Conservation (phyloP, 108 stramenopile genomes). For the Skeletonema costatum region DNA sequence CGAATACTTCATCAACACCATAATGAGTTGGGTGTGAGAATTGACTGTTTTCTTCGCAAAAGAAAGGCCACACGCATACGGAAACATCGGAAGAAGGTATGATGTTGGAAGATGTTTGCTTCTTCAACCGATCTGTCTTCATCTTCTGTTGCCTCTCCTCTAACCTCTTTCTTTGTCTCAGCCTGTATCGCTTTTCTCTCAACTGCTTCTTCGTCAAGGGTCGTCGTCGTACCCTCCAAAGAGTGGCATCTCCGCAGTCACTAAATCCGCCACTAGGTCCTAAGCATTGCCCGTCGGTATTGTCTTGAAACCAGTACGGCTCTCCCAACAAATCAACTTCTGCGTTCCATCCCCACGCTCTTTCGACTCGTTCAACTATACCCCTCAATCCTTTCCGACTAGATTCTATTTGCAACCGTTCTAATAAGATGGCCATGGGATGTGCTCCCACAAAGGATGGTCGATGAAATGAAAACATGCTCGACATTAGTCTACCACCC, state of each 20-base stretch:
- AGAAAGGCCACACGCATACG: slow-evolving; percentile 47
- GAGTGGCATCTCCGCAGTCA: slow-evolving; percentile 83
- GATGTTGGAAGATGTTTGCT: background rate
- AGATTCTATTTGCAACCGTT: slow-evolving; percentile 47
- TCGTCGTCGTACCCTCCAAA: slow-evolving; percentile 59
- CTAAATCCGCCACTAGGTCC: slow-evolving; percentile 67
- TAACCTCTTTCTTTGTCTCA: slow-evolving; percentile 6
- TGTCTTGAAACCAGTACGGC: slow-evolving; percentile 78
- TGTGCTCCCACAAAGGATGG: slow-evolving; percentile 58
- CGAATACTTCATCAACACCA: slow-evolving; percentile 15
- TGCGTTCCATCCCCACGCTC: slow-evolving; percentile 22
- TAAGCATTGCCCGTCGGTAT: slow-evolving; percentile 60
- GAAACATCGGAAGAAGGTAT: background rate
- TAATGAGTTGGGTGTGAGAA: background rate
- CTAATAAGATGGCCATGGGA: slow-evolving; percentile 56
- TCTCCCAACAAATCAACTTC: slow-evolving; percentile 35
- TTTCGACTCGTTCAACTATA: slow-evolving; percentile 32
- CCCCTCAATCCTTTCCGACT: slow-evolving; percentile 24
- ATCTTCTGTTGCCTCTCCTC: slow-evolving; percentile 3
- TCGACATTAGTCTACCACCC: background rate
- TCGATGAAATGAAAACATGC: slow-evolving; percentile 8
- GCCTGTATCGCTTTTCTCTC: slow-evolving; percentile 15
- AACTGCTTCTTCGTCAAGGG: slow-evolving; percentile 28
- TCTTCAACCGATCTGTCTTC: background rate
- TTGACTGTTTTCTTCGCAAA: slow-evolving; percentile 34